Percentiles rank a stretch among this genome's conserved stretches.
phyloP scores from a whole-genome alignment of 441 rosid genomes.

The Omphalea diandra region DNA sequence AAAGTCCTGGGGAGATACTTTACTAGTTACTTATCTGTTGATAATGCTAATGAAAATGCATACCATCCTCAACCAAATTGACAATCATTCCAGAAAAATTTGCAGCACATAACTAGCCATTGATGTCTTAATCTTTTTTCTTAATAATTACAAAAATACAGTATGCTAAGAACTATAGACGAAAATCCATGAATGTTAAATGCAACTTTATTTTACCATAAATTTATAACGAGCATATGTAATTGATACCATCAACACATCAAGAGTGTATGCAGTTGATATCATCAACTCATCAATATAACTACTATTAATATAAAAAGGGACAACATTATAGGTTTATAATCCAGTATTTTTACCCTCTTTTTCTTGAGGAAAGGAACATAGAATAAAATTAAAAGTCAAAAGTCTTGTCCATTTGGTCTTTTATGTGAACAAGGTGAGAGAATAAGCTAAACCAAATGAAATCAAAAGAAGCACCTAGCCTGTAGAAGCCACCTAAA shows the following conservation, averaged over 20 bases:
- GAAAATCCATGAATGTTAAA: neutral
- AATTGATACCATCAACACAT: too few species aligned
- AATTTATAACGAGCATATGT: neutral
- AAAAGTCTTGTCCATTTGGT: neutral
- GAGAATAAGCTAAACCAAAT: conserved; percentile 6
- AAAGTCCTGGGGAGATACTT: neutral
- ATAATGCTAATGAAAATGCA: neutral
- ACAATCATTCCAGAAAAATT: neutral
- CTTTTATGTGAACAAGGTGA: neutral
- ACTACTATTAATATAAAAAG: too few species aligned
- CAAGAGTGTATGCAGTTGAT: too few species aligned
- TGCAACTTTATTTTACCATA: neutral
- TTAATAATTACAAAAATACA: neutral
- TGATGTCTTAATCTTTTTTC: neutral
- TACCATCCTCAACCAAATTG: neutral
- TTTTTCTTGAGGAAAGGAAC: neutral
- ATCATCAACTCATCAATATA: too few species aligned
- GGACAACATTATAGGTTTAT: too few species aligned
- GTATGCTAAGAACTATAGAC: neutral
- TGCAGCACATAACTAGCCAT: neutral
- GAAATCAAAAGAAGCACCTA: conserved; percentile 12
- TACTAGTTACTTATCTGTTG: neutral
- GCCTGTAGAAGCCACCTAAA: conserved; percentile 92
- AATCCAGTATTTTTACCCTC: neutral
- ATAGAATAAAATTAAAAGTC: neutral